A percentile compares a stretch with the other conserved stretches of the same genome.
Conservation (phyloP, 371 early-diverging fungal species). For the Mucor plumbeus region DNA sequence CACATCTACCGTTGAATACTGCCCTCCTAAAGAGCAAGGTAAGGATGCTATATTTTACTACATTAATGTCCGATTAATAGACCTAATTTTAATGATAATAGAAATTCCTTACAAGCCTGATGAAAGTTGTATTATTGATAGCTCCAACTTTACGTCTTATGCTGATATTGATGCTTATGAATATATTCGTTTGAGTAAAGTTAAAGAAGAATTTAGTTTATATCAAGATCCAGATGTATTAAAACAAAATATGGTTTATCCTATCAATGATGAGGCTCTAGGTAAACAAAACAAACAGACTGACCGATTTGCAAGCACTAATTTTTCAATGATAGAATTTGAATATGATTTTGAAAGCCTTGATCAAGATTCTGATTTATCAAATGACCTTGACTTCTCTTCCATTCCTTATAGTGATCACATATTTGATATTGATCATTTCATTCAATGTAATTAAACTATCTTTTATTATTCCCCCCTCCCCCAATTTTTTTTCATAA, state of each 20-base stretch:
- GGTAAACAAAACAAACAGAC: neutral
- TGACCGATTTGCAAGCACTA: neutral
- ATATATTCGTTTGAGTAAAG: neutral
- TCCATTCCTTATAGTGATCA: slow-evolving; percentile 4
- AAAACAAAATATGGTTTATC: neutral
- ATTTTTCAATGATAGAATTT: neutral
- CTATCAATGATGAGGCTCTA: slow-evolving; percentile 6
- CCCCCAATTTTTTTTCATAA: neutral
- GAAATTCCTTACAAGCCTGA: slow-evolving; percentile 13
- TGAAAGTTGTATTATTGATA: neutral
- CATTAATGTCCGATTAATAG: too few relatives aligned
- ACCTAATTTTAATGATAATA: neutral
- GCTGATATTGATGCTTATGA: slow-evolving; percentile 15
- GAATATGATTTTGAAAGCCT: neutral
- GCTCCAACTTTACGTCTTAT: neutral
- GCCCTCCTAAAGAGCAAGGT: slow-evolving; percentile 23
- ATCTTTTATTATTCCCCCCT: neutral
- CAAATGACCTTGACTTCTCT: neutral
- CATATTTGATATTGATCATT: slow-evolving; percentile 7
- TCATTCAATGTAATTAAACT: slow-evolving; percentile 8
- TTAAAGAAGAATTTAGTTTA: neutral
- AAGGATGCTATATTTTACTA: neutral
- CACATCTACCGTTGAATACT: slow-evolving; percentile 15
- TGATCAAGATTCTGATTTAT: slow-evolving; percentile 11
- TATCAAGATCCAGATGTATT: slow-evolving; percentile 4